Evolutionary conservation across 1,139 yeast species (phyloP).

Genomic region (Blastobotrys apis): DNA sequence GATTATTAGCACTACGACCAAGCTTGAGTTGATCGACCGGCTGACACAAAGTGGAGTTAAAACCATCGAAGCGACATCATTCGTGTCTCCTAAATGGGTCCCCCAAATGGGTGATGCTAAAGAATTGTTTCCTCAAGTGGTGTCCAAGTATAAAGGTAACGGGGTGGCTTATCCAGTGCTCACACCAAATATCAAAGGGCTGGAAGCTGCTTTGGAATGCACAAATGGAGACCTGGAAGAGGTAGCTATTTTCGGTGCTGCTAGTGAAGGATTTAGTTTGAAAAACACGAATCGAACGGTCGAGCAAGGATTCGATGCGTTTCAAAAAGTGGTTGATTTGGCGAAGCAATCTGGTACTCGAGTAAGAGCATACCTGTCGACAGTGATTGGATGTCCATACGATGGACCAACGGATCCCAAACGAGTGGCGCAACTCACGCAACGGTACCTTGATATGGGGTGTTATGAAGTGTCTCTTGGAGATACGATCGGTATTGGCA

Average conservation of each 20-base stretch:
- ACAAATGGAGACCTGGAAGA: slow-evolving; percentile 27
- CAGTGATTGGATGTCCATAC: slow-evolving; percentile 37
- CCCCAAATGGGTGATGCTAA: slow-evolving; percentile 36
- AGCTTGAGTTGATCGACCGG: slow-evolving; percentile 33
- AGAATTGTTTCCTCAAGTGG: slow-evolving; percentile 21
- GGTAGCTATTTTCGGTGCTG: slow-evolving; percentile 37
- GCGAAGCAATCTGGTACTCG: slow-evolving; percentile 28
- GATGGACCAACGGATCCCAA: slow-evolving; percentile 36
- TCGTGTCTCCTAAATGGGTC: slow-evolving; percentile 40
- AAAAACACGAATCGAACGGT: slow-evolving; percentile 35
- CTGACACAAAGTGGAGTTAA: slow-evolving; percentile 31
- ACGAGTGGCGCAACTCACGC: slow-evolving; percentile 30
- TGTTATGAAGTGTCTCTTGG: slow-evolving; percentile 38
- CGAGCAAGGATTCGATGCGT: slow-evolving; percentile 30
- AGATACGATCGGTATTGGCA: slow-evolving; percentile 38
- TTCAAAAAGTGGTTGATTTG: slow-evolving; percentile 27
- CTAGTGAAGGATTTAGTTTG: slow-evolving; percentile 35
- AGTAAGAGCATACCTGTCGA: slow-evolving; percentile 35
- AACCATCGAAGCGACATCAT: slow-evolving; percentile 34
- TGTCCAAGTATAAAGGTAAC: slow-evolving; percentile 21
- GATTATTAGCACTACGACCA: slow-evolving; percentile 31
- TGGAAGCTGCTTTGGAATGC: slow-evolving; percentile 30
- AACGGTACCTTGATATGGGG: slow-evolving; percentile 32
- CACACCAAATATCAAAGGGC: slow-evolving; percentile 34
- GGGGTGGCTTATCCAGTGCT: slow-evolving; percentile 33